phyloP scores from a whole-genome alignment of 352 stramenopile genomes.

The Phytophthora palmivora region DNA sequence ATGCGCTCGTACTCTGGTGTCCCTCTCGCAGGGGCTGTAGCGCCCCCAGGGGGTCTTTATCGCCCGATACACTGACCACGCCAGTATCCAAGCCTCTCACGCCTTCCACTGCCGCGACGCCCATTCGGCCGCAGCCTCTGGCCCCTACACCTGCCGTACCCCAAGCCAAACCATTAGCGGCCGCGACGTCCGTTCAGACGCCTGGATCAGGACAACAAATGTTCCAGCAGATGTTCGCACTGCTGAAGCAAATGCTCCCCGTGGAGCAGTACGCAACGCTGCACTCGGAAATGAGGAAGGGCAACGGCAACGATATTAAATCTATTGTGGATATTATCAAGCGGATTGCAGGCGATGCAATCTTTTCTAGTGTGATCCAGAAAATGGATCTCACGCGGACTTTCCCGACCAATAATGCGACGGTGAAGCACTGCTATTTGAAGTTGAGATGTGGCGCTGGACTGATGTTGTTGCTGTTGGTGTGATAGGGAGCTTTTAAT shows the following conservation, averaged over 20 bases:
- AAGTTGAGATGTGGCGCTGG: not conserved
- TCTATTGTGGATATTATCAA: slow-evolving; percentile 91
- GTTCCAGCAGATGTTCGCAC: slow-evolving; percentile 89
- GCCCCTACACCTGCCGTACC: slow-evolving; percentile 5
- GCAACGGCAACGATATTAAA: slow-evolving; percentile 88
- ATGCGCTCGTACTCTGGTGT: slow-evolving; percentile 49
- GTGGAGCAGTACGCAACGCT: slow-evolving; percentile 84
- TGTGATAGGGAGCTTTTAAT: slow-evolving; percentile 25
- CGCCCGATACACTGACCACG: slow-evolving; percentile 4
- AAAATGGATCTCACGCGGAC: slow-evolving; percentile 82
- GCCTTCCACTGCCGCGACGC: slow-evolving; percentile 12
- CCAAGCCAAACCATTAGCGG: slow-evolving; percentile 5
- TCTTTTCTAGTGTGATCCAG: slow-evolving; percentile 84
- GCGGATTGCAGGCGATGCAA: slow-evolving; percentile 79
- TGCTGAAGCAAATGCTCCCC: slow-evolving; percentile 85
- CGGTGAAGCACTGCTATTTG: slow-evolving; percentile 13
- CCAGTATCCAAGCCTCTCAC: slow-evolving; percentile 20
- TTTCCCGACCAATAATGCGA: slow-evolving; percentile 46
- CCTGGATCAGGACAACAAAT: slow-evolving; percentile 79
- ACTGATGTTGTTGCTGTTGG: slow-evolving; percentile 4
- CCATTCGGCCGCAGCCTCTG: slow-evolving; percentile 27
- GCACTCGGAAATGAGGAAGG: slow-evolving; percentile 85
- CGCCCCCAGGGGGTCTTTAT: slow-evolving; percentile 37
- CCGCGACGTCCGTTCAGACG: slow-evolving; percentile 36
- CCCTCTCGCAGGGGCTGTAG: slow-evolving; percentile 30